These are phyloP conservation scores for Nicotiana rustica DNA, from an alignment of 305 asterid genomes.

Conservation along the genomic window DNA sequence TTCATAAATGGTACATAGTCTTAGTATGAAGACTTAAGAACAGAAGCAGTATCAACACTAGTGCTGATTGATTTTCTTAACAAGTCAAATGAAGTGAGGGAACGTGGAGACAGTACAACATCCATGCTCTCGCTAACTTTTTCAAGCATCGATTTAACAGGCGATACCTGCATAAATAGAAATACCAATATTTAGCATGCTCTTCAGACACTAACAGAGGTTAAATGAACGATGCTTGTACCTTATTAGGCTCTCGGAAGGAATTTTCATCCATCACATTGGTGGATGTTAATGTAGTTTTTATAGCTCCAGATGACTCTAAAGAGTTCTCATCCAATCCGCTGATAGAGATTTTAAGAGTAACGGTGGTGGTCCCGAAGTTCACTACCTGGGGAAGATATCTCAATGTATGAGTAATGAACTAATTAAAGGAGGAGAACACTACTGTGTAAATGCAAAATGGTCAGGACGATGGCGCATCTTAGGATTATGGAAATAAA, in stretches of 20 bases:
- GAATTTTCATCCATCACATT: conserved; percentile 79
- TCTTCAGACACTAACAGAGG: not conserved
- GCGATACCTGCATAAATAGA: conserved; percentile 68
- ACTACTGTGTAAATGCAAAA: not conserved
- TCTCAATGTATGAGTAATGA: not conserved
- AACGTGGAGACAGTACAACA: conserved; percentile 58
- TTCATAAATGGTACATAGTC: not conserved
- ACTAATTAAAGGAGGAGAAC: not conserved
- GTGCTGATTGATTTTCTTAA: conserved; percentile 43
- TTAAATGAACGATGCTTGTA: conserved; percentile 33
- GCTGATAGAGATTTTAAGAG: conserved; percentile 47
- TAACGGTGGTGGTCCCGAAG: conserved; percentile 59
- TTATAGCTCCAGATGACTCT: conserved; percentile 55
- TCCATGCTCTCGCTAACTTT: conserved; percentile 63
- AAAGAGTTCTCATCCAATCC: conserved; percentile 55
- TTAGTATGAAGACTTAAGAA: conserved; percentile 37
- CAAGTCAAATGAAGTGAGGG: conserved; percentile 69
- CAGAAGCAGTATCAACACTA: conserved; percentile 39
- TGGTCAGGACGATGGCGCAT: not conserved
- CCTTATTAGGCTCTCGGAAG: conserved; percentile 72
- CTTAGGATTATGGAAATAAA: not conserved
- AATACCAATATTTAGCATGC: not conserved
- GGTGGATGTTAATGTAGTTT: conserved; percentile 63
- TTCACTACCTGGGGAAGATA: conserved; percentile 65
- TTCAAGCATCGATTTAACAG: conserved; percentile 47